These are phyloP conservation scores for Lactarius tabidus DNA, from an alignment of 768 basidiomycete species.

Conservation along the genomic window DNA sequence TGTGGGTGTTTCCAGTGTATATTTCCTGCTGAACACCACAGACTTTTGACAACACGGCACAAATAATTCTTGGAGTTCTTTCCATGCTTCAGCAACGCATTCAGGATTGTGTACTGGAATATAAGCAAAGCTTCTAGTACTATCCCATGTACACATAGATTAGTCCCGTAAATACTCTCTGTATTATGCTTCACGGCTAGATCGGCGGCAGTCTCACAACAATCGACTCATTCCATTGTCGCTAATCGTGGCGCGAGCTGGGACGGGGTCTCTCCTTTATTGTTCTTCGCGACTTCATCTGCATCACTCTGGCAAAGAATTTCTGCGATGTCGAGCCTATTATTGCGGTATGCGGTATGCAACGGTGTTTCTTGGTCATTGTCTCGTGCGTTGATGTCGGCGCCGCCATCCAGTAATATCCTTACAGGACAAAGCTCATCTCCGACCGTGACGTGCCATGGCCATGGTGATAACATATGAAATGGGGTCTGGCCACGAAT, in stretches of 20 bases:
- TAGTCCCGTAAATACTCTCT: background rate
- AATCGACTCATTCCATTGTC: background rate
- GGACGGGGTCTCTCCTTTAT: background rate
- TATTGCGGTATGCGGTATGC: background rate
- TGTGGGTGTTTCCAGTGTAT: slow-evolving; percentile 59
- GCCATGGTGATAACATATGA: background rate
- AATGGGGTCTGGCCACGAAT: background rate
- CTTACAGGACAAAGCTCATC: background rate
- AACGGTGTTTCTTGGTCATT: background rate
- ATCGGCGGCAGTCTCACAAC: too few relatives aligned
- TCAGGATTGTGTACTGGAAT: slow-evolving; percentile 65
- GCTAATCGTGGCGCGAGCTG: background rate
- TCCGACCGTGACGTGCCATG: background rate
- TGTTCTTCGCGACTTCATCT: background rate
- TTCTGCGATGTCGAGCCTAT: background rate
- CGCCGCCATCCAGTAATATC: background rate
- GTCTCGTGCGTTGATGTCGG: background rate
- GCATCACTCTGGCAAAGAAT: background rate
- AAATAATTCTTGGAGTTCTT: slow-evolving; percentile 64
- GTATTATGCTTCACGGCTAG: too few relatives aligned
- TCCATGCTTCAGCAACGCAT: slow-evolving; percentile 65
- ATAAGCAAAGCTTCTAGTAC: too few relatives aligned
- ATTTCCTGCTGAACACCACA: slow-evolving; percentile 71
- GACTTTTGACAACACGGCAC: slow-evolving; percentile 61
- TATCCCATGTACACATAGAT: too few relatives aligned